Percentiles rank a stretch among this genome's conserved stretches.
Evolutionary conservation across 2,329 filamentous ascomycete species (phyloP).

Genomic region (Alternaria ventricosa): DNA sequence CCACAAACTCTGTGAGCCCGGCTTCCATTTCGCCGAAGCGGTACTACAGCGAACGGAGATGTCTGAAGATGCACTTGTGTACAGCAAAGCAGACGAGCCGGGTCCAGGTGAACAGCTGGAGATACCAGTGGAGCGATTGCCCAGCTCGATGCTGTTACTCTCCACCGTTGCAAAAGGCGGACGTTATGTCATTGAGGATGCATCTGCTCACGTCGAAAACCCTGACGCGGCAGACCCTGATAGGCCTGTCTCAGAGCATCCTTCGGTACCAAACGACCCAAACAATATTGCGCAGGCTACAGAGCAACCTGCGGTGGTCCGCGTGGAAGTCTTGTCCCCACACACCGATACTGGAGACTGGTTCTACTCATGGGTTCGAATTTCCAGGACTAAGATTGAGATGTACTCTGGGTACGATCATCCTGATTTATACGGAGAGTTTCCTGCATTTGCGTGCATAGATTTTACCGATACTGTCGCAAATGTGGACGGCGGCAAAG

Average conservation of each 20-base stretch:
- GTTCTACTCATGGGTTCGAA: neutral
- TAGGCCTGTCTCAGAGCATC: accelerated
- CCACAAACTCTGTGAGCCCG: conserved; percentile 23
- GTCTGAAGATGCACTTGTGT: conserved; percentile 25
- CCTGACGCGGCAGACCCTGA: neutral
- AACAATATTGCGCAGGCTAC: neutral
- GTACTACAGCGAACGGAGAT: conserved; percentile 32
- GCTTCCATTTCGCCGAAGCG: conserved; percentile 27
- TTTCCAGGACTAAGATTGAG: neutral
- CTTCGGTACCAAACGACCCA: neutral
- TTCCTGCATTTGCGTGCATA: neutral
- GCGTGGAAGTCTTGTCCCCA: conserved; percentile 16
- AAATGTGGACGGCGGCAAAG: neutral
- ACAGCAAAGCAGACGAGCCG: conserved; percentile 21
- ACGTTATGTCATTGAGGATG: conserved; percentile 7
- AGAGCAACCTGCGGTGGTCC: conserved; percentile 4
- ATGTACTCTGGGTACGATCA: neutral
- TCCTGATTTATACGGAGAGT: neutral
- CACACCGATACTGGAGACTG: neutral
- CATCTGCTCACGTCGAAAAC: conserved; percentile 18
- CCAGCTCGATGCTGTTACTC: conserved; percentile 25
- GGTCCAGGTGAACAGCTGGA: conserved; percentile 21
- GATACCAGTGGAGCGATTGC: conserved; percentile 26
- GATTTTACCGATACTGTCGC: accelerated
- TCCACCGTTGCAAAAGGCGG: conserved; percentile 22